Evolutionary conservation across 2,329 filamentous ascomycete species (phyloP).

Genomic region (Colletotrichum sidae): DNA sequence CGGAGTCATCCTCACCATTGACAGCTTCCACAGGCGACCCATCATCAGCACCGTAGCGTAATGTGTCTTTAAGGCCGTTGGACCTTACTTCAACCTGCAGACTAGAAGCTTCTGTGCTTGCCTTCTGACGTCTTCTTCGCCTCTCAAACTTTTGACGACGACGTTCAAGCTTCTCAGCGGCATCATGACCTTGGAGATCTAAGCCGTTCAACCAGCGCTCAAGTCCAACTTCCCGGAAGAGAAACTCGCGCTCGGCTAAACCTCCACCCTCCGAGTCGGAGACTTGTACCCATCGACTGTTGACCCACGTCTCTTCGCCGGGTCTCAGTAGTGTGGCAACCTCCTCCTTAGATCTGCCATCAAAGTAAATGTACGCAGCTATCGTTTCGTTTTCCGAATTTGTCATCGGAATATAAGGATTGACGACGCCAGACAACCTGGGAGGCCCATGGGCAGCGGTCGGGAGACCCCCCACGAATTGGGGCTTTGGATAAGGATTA

Average conservation of each 20-base stretch:
- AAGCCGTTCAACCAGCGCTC: conserved; percentile 97
- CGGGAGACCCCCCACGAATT: conserved; percentile 80
- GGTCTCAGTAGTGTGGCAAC: conserved; percentile 92
- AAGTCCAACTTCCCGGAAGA: conserved; percentile 95
- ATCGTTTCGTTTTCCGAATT: conserved; percentile 96
- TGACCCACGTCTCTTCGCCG: conserved; percentile 99
- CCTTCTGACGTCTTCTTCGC: conserved; percentile 73
- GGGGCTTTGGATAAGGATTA: conserved; percentile 84
- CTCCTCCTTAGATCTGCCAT: conserved; percentile 94
- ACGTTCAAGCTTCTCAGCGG: conserved; percentile 89
- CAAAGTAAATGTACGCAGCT: conserved; percentile 98
- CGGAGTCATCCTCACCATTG: conserved; percentile 77
- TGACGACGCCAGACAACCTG: conserved; percentile 68
- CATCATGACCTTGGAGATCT: conserved; percentile 93
- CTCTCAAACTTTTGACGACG: conserved; percentile 83
- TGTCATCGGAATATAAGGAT: conserved; percentile 91
- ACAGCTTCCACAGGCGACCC: conserved; percentile 78
- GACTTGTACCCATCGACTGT: conserved; percentile 96
- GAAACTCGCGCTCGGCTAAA: conserved; percentile 93
- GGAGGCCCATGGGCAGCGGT: conserved; percentile 61
- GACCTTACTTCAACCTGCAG: conserved; percentile 54
- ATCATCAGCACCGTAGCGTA: conserved; percentile 84
- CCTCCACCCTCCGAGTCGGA: conserved; percentile 92
- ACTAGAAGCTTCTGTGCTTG: conserved; percentile 50
- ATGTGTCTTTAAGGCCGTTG: conserved; percentile 66